phyloP scores from a whole-genome alignment of 306 rosid species.

The Prunus kanzakura region DNA sequence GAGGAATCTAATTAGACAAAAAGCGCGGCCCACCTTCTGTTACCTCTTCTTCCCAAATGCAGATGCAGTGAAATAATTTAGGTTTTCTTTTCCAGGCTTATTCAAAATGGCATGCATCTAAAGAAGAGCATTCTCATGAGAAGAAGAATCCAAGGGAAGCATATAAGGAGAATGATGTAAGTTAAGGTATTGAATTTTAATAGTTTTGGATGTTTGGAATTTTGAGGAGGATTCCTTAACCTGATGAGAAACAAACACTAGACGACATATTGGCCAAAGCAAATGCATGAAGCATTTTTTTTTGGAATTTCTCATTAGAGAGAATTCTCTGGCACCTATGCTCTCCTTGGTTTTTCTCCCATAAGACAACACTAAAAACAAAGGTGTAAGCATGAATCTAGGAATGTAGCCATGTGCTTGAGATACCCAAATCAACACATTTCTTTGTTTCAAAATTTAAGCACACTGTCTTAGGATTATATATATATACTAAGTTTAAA shows the following conservation, averaged over 20 bases:
- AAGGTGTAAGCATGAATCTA: conserved; percentile 48
- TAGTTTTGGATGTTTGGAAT: conserved; percentile 29
- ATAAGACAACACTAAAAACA: conserved; percentile 32
- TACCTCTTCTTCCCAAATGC: conserved; percentile 14
- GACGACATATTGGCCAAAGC: conserved; percentile 47
- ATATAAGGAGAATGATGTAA: conserved; percentile 48
- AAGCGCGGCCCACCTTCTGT: not conserved
- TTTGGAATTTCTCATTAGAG: conserved; percentile 43
- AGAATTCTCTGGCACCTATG: conserved; percentile 44
- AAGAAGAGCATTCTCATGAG: conserved; percentile 24
- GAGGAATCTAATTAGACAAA: conserved; percentile 5
- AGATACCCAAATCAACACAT: conserved; percentile 23
- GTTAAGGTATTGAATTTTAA: conserved; percentile 36
- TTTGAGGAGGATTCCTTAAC: conserved; percentile 68
- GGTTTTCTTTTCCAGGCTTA: conserved; percentile 3
- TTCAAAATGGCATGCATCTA: conserved; percentile 20
- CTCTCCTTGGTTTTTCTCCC: conserved; percentile 22
- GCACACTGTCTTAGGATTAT: conserved; percentile 27
- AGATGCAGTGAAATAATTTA: not conserved
- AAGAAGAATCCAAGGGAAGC: conserved; percentile 53
- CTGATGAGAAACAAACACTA: conserved; percentile 49
- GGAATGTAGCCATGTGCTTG: conserved; percentile 53
- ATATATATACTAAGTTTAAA: not conserved
- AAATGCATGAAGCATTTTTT: conserved; percentile 36
- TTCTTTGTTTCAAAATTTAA: conserved; percentile 19